Conservation (phyloP, 2,329 filamentous ascomycete genomes). For the Aspergillus sp. region DNA sequence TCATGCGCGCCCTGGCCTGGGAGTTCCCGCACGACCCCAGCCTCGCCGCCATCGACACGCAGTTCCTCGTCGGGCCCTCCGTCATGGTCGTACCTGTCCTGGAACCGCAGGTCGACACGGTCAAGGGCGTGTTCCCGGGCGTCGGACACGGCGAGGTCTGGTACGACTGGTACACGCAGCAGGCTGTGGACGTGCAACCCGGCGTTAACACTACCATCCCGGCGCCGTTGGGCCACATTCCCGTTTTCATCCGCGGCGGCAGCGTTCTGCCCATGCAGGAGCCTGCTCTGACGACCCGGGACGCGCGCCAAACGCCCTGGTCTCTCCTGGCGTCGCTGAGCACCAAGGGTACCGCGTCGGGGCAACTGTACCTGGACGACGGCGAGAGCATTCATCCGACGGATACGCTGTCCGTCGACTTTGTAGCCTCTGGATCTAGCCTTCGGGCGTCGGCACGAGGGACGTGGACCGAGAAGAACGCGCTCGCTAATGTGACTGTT, state of each 20-base stretch:
- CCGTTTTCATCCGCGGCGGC: conserved; percentile 69
- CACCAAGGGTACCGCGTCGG: conserved; percentile 55
- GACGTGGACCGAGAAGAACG: conserved; percentile 56
- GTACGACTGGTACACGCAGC: conserved; percentile 79
- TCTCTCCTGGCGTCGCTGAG: conserved; percentile 64
- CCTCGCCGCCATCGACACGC: conserved; percentile 64
- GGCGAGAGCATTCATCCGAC: conserved; percentile 64
- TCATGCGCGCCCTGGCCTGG: conserved; percentile 72
- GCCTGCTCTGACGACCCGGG: conserved; percentile 65
- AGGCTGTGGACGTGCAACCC: conserved; percentile 50
- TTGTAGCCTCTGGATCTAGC: conserved; percentile 30
- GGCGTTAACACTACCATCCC: conserved; percentile 60
- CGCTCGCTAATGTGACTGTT: conserved; percentile 63
- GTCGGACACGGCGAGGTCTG: conserved; percentile 60
- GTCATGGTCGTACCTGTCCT: conserved; percentile 69
- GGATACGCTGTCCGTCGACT: conserved; percentile 54
- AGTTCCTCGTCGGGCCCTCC: conserved; percentile 69
- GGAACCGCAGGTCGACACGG: conserved; percentile 58
- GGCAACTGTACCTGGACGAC: conserved; percentile 71
- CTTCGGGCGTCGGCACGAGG: conserved; percentile 54
- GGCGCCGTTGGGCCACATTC: conserved; percentile 67
- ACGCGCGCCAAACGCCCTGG: conserved; percentile 65
- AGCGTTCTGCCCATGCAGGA: conserved; percentile 67
- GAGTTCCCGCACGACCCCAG: conserved; percentile 71
- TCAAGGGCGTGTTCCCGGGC: conserved; percentile 70